Evolutionary conservation across 768 basidiomycete species (phyloP), one percentile per base, ranked within the genome.

Genomic region (Amanita subjunquillea): DNA sequence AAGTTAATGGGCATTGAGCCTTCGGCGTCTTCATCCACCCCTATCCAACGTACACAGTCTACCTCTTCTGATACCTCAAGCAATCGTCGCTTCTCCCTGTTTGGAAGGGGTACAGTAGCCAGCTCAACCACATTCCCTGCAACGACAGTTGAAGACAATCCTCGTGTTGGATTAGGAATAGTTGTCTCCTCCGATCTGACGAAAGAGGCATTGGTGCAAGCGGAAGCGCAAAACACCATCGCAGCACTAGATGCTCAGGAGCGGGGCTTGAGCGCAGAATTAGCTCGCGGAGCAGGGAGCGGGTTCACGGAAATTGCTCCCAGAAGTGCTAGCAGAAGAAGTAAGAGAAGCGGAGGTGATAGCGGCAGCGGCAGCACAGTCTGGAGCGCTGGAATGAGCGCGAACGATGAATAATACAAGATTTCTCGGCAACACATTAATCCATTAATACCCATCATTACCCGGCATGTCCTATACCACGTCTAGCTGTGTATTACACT

Each of bases 1-100:
- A 90, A 91, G 64, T 71, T 95, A 27, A 91, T 94, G 85, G 95
- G 95, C 4, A 90, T 95, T 55, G 82, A 86, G 65, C 81, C 84
- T 29, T 63, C 71, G n/a, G 61, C 73, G 47, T 69, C 76, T 12
- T 66, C 77, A n/a, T 62, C 72, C 2, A 45, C 53, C 20, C 55
- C 59, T 12, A 56, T 69, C 40, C 59, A 67, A 55, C 59, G 60
- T 43, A 48, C 66, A 48, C 56, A 63, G 17, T 59, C 65, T 6
- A 56, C 61, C 47, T 51, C 64, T 20, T 53, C 58, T 61, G 41
- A 53, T 46, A 47, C 64, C 25, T 67, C 65, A 12, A 67, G 62
- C 40, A 68, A 71, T 55, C 69, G 70, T 23, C 80, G 85, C 36
- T 87, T 90, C 66, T 83, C 87, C 29, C 77, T 90, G 63, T 91